phyloP scores from a whole-genome alignment of 352 stramenopile species.

The Phytophthora tubulina region DNA sequence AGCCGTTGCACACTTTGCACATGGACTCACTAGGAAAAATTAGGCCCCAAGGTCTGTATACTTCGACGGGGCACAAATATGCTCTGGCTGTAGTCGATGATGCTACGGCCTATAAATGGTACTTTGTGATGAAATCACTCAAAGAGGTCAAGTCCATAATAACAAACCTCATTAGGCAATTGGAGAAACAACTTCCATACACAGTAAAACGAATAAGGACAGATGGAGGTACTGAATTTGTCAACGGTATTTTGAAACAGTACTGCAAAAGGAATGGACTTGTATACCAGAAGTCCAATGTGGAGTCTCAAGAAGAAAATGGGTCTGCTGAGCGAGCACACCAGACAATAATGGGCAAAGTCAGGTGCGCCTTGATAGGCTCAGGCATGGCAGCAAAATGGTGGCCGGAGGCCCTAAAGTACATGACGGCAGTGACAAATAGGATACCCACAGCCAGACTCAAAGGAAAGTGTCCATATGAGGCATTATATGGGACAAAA shows the following conservation, averaged over 20 bases:
- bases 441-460: constrained; percentile 12
- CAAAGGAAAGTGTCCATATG: constrained; percentile 13
- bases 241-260: background rate
- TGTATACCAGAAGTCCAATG: constrained; percentile 16
- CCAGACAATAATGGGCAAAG: constrained; percentile 16
- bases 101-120: too few species aligned
- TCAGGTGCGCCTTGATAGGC: constrained; percentile 1
- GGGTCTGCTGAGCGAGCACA: constrained; percentile 13
- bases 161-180: too few species aligned
- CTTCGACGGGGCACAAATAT: background rate
- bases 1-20: background rate
- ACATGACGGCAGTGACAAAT: constrained; percentile 6
- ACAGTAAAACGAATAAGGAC: background rate
- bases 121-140: too few species aligned
- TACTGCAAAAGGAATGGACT: background rate
- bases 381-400: constrained; percentile 13
- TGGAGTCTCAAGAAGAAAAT: constrained; percentile 4
- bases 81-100: background rate
- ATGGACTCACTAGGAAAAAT: background rate
- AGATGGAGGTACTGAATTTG: constrained; percentile 19
- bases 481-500: constrained; percentile 17
- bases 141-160: too few species aligned
- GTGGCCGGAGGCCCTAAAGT: constrained; percentile 13
- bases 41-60: background rate
- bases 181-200: too few species aligned